Base-by-base conservation (phyloP, 2,329 filamentous ascomycete species). In the Ascochyta rabiei region DNA sequence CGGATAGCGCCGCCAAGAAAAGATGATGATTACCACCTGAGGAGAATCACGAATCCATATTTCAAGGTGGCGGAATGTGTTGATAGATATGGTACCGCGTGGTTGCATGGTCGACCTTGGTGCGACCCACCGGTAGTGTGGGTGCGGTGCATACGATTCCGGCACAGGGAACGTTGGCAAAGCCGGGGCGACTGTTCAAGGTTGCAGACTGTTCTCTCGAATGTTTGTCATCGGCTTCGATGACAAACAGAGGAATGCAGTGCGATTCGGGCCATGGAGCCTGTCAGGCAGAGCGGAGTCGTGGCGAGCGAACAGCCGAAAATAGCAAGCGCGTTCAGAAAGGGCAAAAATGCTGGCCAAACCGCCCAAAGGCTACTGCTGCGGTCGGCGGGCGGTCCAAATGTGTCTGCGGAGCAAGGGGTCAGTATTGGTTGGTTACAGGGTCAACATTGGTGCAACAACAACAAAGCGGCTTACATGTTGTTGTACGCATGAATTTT, bases 401-500 rank as follows among this genome's bases (percentile, higher is more conserved):
- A 80, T 76, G 66, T 80, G 77, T 65, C 78, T 81, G 50, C 49
- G 18, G 61, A 66, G 61, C 63, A 71, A 71, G 64, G 60, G 61
- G 56, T 73, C 57, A 73, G 70, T 52, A 62, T 61, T 34, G 57
- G 31, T 30, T 33, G 18, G 63, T 64, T 52, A 67, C 61, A 33
- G 55, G 48, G 6, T 62, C 62, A 59, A 44, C 61, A 66, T 64
- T 67, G 64, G 63, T 67, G 55, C 57, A 48, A 68, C 64, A 15
- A 50, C 24, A 18, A 34, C 28, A 13, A 13, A 38, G 42, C 53
- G 59, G 85, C 89, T 84, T 80, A 93, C 90, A 93, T 79, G 60
- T 84, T 86, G 74, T 90, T 91, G 76, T 90, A 96, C 37, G 84
- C 85, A 74, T 87, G 87, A 63, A 87, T 83, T 47, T 83, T 84